Evolutionary conservation across 768 basidiomycete genomes (phyloP).

Genomic region (Lentinula sp.): DNA sequence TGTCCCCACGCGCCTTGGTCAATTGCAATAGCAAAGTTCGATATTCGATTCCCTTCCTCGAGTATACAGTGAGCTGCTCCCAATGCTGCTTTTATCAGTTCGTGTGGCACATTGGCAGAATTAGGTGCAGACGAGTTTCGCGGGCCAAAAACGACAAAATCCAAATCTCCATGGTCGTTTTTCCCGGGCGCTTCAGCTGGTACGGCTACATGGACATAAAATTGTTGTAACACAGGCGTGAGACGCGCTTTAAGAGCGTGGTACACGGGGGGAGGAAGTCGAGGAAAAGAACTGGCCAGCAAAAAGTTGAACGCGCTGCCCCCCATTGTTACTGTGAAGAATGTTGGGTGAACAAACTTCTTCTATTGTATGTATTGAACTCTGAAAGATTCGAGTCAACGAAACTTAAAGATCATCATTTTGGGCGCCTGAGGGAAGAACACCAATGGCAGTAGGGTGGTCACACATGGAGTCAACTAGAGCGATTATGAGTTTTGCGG

Average conservation of each 20-base stretch:
- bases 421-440: no score
- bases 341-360: no score
- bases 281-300: slow-evolving; percentile 44
- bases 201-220: slow-evolving; percentile 47
- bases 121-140: neutral
- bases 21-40: slow-evolving; percentile 56
- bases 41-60: slow-evolving; percentile 48
- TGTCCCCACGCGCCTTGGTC: slow-evolving; percentile 30
- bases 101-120: slow-evolving; percentile 26
- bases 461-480: no score
- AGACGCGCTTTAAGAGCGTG: slow-evolving; percentile 40
- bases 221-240: slow-evolving; percentile 29
- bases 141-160: slow-evolving; percentile 44
- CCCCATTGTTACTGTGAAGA: slow-evolving; percentile 40
- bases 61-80: slow-evolving; percentile 42
- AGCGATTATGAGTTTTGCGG: no score
- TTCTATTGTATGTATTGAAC: neutral
- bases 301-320: slow-evolving; percentile 59
- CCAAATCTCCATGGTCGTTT: slow-evolving; percentile 60
- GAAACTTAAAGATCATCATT: no score
- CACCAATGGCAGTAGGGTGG: no score
- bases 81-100: slow-evolving; percentile 31
- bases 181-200: slow-evolving; percentile 66
- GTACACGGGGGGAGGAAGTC: slow-evolving; percentile 56
- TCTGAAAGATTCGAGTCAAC: no score